Conservation (phyloP, 2,329 filamentous ascomycete species). For the Daldinia sp. region DNA sequence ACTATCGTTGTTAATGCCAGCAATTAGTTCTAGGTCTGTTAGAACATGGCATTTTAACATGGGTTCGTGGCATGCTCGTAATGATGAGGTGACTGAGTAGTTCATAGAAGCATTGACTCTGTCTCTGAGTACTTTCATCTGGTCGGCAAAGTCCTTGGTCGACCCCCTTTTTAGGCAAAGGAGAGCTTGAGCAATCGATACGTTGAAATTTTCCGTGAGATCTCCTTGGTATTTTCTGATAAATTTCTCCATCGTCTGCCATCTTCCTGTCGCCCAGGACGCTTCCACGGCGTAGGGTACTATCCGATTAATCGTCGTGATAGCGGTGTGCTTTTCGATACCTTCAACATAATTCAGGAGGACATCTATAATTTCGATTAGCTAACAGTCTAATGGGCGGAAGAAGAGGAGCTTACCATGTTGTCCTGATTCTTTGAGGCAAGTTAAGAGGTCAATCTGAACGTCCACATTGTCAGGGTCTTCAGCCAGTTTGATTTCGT, state of each 20-base stretch:
- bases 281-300: slow-evolving; percentile 91
- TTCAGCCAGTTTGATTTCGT: slow-evolving; percentile 88
- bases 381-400: slow-evolving; percentile 6
- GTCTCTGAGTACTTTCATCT: slow-evolving; percentile 74
- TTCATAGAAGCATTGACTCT: slow-evolving; percentile 81
- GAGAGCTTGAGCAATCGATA: slow-evolving; percentile 78
- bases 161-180: slow-evolving; percentile 69
- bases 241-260: slow-evolving; percentile 79
- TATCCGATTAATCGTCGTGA: slow-evolving; percentile 69
- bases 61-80: slow-evolving; percentile 86
- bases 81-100: slow-evolving; percentile 79
- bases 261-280: slow-evolving; percentile 88
- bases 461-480: slow-evolving; percentile 80
- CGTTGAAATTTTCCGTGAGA: slow-evolving; percentile 77
- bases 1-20: slow-evolving; percentile 60
- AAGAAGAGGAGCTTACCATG: slow-evolving; percentile 71
- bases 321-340: slow-evolving; percentile 66
- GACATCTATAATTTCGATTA: slow-evolving; percentile 69
- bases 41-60: slow-evolving; percentile 89
- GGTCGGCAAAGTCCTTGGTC: slow-evolving; percentile 63
- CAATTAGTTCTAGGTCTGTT: slow-evolving; percentile 86
- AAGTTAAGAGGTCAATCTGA: slow-evolving; percentile 86
- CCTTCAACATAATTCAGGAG: slow-evolving; percentile 88
- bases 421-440: slow-evolving; percentile 94
- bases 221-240: slow-evolving; percentile 66